Evolutionary conservation across 371 early-diverging fungal species (phyloP).

Genomic region (Saksenaea vasiformis): DNA sequence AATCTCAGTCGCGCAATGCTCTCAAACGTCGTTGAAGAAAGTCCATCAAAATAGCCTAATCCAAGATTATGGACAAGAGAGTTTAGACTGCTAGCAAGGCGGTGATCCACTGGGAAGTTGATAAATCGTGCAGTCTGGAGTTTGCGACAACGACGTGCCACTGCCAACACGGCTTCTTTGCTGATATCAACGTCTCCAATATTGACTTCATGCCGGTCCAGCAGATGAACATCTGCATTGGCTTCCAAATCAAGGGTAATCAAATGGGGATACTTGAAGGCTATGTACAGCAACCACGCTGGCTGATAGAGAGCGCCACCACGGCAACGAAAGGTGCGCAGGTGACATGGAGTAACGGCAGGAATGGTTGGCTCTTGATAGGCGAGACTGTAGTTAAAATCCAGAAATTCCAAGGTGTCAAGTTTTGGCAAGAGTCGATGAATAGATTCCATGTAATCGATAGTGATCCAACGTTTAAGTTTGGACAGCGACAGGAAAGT

Average conservation of each 20-base stretch:
- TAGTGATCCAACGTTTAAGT: not conserved
- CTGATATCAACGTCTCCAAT: not conserved
- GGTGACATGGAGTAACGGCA: not conserved
- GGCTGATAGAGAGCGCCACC: not conserved
- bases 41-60: not conserved
- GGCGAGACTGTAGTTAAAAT: not conserved
- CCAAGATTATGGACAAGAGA: not conserved
- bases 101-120: not conserved
- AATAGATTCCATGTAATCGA: not conserved
- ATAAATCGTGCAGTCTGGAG: not conserved
- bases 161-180: not conserved
- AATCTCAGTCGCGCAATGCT: not conserved
- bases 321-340: not conserved
- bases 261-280: slow-evolving; percentile 5
- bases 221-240: slow-evolving; percentile 3
- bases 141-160: not conserved
- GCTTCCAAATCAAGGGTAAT: slow-evolving; percentile 3
- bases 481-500: not conserved
- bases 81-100: not conserved
- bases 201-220: not conserved
- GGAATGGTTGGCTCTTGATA: not conserved
- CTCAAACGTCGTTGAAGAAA: not conserved
- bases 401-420: not conserved
- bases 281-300: slow-evolving; percentile 2
- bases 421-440: not conserved